phyloP scores from a whole-genome alignment of 768 basidiomycete species.

The Pseudohyphozyma bogoriensis region DNA sequence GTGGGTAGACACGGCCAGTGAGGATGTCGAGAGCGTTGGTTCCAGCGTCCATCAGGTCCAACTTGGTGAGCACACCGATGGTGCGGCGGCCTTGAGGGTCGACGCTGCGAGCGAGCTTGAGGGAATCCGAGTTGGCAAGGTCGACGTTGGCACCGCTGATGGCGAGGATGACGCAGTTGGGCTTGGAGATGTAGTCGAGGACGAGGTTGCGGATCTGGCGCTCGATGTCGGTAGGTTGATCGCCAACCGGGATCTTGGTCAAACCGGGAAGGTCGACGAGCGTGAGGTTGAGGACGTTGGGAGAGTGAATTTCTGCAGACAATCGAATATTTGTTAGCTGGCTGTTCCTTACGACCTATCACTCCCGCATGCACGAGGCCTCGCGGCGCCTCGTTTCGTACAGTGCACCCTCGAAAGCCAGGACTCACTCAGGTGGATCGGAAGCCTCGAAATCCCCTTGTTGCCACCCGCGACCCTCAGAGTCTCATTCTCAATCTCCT shows the following conservation, averaged over 20 bases:
- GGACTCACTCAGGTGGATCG: slow-evolving; percentile 61
- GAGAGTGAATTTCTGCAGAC: slow-evolving; percentile 66
- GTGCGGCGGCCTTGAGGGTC: slow-evolving; percentile 94
- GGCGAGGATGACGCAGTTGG: slow-evolving; percentile 93
- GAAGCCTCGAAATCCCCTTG: slow-evolving; percentile 92
- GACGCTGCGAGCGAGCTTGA: slow-evolving; percentile 89
- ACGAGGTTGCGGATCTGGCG: slow-evolving; percentile 88
- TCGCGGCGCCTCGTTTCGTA: background rate
- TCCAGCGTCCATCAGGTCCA: slow-evolving; percentile 98
- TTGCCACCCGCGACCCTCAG: slow-evolving; percentile 89
- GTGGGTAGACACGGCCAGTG: slow-evolving; percentile 91
- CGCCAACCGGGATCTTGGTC: slow-evolving; percentile 88
- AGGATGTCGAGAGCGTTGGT: slow-evolving; percentile 95
- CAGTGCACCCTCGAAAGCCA: background rate
- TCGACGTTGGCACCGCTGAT: slow-evolving; percentile 98
- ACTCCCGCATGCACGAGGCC: no score
- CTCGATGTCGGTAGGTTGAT: slow-evolving; percentile 93
- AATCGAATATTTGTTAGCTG: background rate
- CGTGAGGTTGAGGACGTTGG: slow-evolving; percentile 88
- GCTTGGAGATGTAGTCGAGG: slow-evolving; percentile 91
- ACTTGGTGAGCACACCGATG: slow-evolving; percentile 90
- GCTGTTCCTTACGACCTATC: no score
- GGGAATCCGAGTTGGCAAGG: slow-evolving; percentile 93
- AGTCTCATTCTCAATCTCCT: slow-evolving; percentile 97
- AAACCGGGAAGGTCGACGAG: slow-evolving; percentile 92